phyloP scores from a whole-genome alignment of 305 asterid genomes.

The Fraxinus paxiana region DNA sequence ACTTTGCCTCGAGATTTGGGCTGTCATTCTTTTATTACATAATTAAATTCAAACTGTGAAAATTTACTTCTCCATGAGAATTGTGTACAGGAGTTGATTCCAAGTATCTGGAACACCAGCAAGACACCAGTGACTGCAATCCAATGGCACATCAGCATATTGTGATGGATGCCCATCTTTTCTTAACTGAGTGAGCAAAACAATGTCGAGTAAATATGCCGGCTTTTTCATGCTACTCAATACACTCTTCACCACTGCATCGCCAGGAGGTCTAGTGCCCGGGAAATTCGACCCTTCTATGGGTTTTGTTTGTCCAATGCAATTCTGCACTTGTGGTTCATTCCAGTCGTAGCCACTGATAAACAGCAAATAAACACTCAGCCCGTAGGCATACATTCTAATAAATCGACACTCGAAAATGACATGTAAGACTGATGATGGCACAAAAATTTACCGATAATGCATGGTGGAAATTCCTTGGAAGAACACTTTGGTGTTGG shows the following conservation, averaged over 20 bases:
- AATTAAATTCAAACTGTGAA: background rate
- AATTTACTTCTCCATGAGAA: slow-evolving; percentile 22
- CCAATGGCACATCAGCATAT: slow-evolving; percentile 33
- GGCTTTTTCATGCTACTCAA: slow-evolving; percentile 46
- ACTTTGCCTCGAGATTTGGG: background rate
- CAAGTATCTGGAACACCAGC: slow-evolving; percentile 81
- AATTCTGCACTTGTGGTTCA: slow-evolving; percentile 39
- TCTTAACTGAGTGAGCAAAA: slow-evolving; percentile 57
- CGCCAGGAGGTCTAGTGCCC: slow-evolving; percentile 52
- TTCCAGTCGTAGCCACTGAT: slow-evolving; percentile 57
- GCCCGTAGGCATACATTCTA: background rate
- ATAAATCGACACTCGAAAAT: background rate
- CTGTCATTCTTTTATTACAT: background rate
- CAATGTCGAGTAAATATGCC: slow-evolving; percentile 50
- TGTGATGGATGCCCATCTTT: slow-evolving; percentile 68
- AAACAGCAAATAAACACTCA: background rate
- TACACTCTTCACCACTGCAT: slow-evolving; percentile 49
- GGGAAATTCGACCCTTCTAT: slow-evolving; percentile 47
- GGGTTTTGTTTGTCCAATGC: slow-evolving; percentile 51
- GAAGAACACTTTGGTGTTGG: slow-evolving; percentile 50
- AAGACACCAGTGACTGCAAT: slow-evolving; percentile 77
- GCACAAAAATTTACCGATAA: slow-evolving; percentile 34
- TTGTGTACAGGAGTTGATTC: slow-evolving; percentile 59
- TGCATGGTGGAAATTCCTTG: slow-evolving; percentile 69
- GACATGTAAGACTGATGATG: background rate